Conservation (phyloP, 495 filamentous ascomycete species). For the Talaromyces proteolyticus region DNA sequence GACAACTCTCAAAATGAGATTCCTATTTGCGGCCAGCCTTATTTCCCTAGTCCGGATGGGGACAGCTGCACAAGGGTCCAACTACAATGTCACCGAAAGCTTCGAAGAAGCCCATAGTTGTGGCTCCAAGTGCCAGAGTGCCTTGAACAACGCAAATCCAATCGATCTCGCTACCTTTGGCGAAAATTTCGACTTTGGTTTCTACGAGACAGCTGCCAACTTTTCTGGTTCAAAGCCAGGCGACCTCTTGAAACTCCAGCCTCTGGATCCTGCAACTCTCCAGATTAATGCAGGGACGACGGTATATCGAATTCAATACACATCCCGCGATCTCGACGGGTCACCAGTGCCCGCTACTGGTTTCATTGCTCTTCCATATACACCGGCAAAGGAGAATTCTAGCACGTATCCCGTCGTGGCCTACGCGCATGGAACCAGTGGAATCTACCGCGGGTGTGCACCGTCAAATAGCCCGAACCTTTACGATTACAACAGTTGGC, state of each 20-base stretch:
- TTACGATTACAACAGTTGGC: background rate
- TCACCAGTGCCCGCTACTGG: background rate
- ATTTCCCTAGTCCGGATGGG: too few species aligned
- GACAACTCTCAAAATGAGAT: too few species aligned
- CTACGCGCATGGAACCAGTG: background rate
- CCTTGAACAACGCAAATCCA: too few species aligned
- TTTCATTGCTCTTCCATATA: background rate
- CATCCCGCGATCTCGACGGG: background rate
- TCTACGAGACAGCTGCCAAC: background rate
- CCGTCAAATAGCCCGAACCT: background rate
- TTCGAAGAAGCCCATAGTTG: too few species aligned
- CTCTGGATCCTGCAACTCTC: background rate
- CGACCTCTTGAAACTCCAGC: background rate
- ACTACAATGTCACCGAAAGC: too few species aligned
- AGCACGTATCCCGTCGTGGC: background rate
- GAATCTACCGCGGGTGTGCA: background rate
- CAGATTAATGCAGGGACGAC: background rate
- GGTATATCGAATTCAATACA: background rate
- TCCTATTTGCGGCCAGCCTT: too few species aligned
- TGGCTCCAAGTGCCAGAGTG: too few species aligned
- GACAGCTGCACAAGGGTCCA: too few species aligned
- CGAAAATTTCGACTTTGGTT: too few species aligned
- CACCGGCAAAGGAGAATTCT: background rate
- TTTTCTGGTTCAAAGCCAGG: background rate
- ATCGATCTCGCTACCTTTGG: too few species aligned